Percentiles rank a stretch among this genome's conserved stretches.
Evolutionary conservation across 441 rosid genomes (phyloP).

Genomic region (Theobroma grandiflorum): DNA sequence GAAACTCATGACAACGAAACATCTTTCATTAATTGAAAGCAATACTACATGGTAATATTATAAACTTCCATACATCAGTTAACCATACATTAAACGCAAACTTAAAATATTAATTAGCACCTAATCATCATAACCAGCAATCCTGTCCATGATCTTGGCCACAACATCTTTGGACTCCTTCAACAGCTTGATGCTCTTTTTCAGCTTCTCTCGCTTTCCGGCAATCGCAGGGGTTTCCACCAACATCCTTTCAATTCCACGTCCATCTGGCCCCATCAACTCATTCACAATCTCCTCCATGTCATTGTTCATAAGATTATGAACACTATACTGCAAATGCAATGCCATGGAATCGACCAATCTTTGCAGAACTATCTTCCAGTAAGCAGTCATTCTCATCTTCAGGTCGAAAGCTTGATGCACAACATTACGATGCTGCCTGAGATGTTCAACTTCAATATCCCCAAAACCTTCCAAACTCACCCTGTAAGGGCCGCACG

Average conservation of each 20-base stretch:
- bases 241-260: constrained; percentile 35
- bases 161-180: constrained; percentile 42
- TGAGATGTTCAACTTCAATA: constrained; percentile 13
- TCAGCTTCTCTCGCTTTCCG: constrained; percentile 42
- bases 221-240: constrained; percentile 18
- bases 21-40: background rate
- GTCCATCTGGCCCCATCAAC: constrained; percentile 29
- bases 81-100: background rate
- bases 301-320: constrained; percentile 36
- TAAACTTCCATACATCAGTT: background rate
- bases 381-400: constrained; percentile 32
- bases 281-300: constrained; percentile 34
- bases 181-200: constrained; percentile 35
- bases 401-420: constrained; percentile 45
- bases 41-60: background rate
- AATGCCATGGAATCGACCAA: constrained; percentile 38
- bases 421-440: background rate
- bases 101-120: background rate
- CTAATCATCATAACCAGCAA: constrained; percentile 5
- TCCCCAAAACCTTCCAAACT: constrained; percentile 7
- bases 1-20: background rate
- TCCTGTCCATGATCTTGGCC: constrained; percentile 20
- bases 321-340: constrained; percentile 33
- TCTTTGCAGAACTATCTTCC: constrained; percentile 41
- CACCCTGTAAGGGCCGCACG: too few relatives aligned